phyloP scores from a whole-genome alignment of 192 early-diverging fungal genomes.

The Coemansia biformis region DNA sequence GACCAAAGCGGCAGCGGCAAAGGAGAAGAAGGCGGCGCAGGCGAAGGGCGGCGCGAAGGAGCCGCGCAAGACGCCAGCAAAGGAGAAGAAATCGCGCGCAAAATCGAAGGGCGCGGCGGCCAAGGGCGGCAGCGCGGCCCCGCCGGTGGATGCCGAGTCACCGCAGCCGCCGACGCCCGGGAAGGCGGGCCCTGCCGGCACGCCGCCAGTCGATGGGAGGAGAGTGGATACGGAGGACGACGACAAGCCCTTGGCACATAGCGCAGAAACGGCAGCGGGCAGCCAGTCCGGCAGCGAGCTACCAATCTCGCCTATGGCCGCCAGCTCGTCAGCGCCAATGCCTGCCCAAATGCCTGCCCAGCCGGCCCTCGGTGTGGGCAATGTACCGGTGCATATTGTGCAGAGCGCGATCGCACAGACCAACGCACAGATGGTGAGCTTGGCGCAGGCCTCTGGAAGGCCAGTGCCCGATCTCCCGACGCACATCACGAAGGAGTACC shows the following conservation, averaged over 20 bases:
- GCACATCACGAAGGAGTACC: conserved; percentile 39
- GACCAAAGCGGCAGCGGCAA: not conserved
- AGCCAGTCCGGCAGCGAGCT: conserved; percentile 4
- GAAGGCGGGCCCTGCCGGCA: no score
- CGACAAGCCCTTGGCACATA: conserved; percentile 18
- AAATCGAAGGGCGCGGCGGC: conserved; percentile 22
- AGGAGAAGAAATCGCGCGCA: conserved; percentile 32
- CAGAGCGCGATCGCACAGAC: conserved; percentile 17
- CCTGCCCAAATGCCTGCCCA: not conserved
- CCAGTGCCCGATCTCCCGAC: conserved; percentile 16
- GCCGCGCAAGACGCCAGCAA: conserved; percentile 16
- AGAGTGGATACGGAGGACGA: conserved; percentile 6
- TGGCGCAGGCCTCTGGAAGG: conserved; percentile 10
- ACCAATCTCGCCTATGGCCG: conserved; percentile 7
- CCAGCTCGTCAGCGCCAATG: conserved; percentile 5
- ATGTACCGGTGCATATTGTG: not conserved
- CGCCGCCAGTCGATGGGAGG: not conserved
- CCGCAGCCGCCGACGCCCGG: not conserved
- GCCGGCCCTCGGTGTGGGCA: conserved; percentile 1
- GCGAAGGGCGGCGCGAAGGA: conserved; percentile 18
- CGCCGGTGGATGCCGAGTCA: not conserved
- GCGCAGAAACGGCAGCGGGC: not conserved
- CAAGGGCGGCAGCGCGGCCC: conserved; percentile 2
- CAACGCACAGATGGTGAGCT: conserved; percentile 11
- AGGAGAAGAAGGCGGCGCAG: conserved; percentile 29